Evolutionary conservation across 371 early-diverging fungal genomes (phyloP), one percentile per base, ranked within the genome.

Genomic region (Coemansia sp.): DNA sequence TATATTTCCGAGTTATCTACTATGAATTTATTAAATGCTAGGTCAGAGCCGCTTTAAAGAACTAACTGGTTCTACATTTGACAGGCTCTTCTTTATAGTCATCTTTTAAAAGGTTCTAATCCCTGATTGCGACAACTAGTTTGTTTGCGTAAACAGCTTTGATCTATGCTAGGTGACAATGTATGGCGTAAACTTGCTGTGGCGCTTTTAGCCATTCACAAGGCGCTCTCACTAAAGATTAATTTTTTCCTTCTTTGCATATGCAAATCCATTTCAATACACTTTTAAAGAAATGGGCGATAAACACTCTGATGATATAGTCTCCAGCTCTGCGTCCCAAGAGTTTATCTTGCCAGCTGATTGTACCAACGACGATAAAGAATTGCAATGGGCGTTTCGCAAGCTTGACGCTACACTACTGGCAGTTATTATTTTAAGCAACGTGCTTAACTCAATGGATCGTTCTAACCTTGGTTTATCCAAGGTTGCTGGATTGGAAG

Each of bases 371-470:
- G 10, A 3, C 18, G 16, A n/a, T 3, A 37, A 13, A 16, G 5
- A 50, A 26, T 60, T 29, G 6, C 29, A 29, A 29, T 26, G 26
- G 26, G 56, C 74, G 18, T 73, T 61, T 40, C 69, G 72, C 60
- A 72, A 72, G 52, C 59, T 78, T n/a, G 78, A 78, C 52, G 61
- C 69, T 0, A 66, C 68, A 11, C 61, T 78, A 16, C 64, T 78
- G 0, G 60, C 69, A 4, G 66, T 80, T 2, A 26, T 80, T 8
- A 59, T 70, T 10, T 22, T 79, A 2, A 61, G 67, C 55, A 74
- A 80, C 40, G 61, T 78, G 27, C 79, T 80, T 37, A 74, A 71
- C 68, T 68, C 69, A 57, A 68, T 79, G 78, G 80, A 79, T 47
- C 63, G 80, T 6, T 66, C 64, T 51, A 79, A 79, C 63, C 74